Evolutionary conservation across 2,329 filamentous ascomycete genomes (phyloP).

Genomic region (Colletotrichum melonis): DNA sequence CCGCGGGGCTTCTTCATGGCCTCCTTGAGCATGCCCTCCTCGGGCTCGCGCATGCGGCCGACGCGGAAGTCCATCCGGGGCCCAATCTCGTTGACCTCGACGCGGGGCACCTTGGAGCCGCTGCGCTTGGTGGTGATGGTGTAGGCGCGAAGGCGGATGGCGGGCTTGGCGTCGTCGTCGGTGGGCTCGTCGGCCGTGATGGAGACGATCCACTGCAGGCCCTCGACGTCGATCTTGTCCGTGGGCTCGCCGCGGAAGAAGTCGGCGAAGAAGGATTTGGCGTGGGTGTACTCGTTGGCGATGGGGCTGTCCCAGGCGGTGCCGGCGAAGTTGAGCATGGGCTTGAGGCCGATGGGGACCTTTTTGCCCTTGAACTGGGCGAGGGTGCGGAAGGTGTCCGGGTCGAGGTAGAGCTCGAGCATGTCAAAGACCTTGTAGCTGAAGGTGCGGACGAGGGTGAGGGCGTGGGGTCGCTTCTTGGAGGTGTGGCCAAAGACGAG

Average conservation of each 20-base stretch:
- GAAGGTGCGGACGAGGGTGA: slow-evolving; percentile 88
- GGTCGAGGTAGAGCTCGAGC: slow-evolving; percentile 88
- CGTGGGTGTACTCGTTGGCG: slow-evolving; percentile 81
- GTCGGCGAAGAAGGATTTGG: slow-evolving; percentile 89
- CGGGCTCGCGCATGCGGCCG: slow-evolving; percentile 82
- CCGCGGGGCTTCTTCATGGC: slow-evolving; percentile 88
- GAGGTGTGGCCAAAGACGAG: slow-evolving; percentile 86
- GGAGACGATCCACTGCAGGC: slow-evolving; percentile 89
- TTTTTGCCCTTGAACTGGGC: slow-evolving; percentile 82
- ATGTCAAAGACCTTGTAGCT: slow-evolving; percentile 92
- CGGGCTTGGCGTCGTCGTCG: slow-evolving; percentile 60
- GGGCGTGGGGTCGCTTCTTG: slow-evolving; percentile 94
- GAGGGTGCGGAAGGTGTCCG: slow-evolving; percentile 76
- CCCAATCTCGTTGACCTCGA: slow-evolving; percentile 96
- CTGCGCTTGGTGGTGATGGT: slow-evolving; percentile 87
- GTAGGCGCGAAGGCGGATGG: slow-evolving; percentile 81
- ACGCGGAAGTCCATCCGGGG: slow-evolving; percentile 92
- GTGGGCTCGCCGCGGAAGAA: slow-evolving; percentile 84
- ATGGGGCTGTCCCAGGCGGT: slow-evolving; percentile 87
- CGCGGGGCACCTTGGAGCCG: slow-evolving; percentile 86
- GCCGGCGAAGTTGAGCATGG: slow-evolving; percentile 91
- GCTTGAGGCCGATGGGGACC: slow-evolving; percentile 84
- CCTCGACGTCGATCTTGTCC: slow-evolving; percentile 91
- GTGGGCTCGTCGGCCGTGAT: slow-evolving; percentile 77
- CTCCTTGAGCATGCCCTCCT: slow-evolving; percentile 85